These are phyloP conservation scores for Choanephora cucurbitarum DNA, from an alignment of 371 early-diverging fungal genomes.

Conservation along the genomic window DNA sequence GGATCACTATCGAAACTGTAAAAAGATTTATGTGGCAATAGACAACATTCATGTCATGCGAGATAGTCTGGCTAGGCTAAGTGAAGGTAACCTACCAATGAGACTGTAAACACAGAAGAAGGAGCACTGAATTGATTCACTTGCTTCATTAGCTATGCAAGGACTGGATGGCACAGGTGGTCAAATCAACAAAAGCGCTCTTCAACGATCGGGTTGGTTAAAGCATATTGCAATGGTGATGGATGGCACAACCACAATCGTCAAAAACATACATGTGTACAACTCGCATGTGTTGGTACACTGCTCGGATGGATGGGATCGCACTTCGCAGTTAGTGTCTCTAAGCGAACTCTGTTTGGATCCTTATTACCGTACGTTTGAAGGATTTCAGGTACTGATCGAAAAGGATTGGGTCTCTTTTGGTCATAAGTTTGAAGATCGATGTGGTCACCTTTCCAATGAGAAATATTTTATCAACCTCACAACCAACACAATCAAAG, in stretches of 20 bases:
- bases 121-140: no score
- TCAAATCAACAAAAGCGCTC: constrained; percentile 49
- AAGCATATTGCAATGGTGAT: constrained; percentile 82
- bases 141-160: constrained; percentile 46
- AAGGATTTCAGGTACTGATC: constrained; percentile 87
- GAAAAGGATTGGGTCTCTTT: constrained; percentile 97
- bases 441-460: constrained; percentile 89
- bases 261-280: constrained; percentile 75
- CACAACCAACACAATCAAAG: constrained; percentile 67
- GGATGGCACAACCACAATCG: constrained; percentile 79
- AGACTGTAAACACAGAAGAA: no score
- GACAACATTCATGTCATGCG: constrained; percentile 98
- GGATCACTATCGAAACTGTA: constrained; percentile 89
- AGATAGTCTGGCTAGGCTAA: constrained; percentile 80
- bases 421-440: constrained; percentile 93
- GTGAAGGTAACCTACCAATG: constrained; percentile 68
- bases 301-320: constrained; percentile 99
- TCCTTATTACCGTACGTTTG: constrained; percentile 91
- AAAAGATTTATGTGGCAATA: constrained; percentile 86
- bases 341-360: constrained; percentile 91
- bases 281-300: constrained; percentile 92
- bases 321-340: constrained; percentile 93
- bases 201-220: constrained; percentile 84
- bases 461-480: constrained; percentile 67
- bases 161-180: constrained; percentile 53